phyloP scores from a whole-genome alignment of 202 grass and related monocot species.

The Schoenoplectus tabernaemontani region DNA sequence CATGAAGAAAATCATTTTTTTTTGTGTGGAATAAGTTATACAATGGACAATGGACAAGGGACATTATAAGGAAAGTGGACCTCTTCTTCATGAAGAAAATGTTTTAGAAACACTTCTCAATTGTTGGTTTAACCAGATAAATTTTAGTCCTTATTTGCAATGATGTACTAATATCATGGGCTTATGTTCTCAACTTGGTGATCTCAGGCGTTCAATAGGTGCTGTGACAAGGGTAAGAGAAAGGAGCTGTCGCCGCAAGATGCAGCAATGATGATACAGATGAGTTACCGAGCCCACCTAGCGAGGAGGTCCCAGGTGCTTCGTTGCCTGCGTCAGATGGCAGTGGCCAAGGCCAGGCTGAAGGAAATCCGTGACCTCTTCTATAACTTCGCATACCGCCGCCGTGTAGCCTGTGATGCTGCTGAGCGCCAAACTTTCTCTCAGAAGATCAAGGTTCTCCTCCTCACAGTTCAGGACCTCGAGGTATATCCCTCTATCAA shows the following conservation, averaged over 20 bases:
- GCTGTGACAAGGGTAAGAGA: conserved; percentile 59
- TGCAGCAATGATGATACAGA: conserved; percentile 76
- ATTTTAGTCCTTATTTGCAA: not conserved
- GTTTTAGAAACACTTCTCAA: not conserved
- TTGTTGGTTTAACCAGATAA: not conserved
- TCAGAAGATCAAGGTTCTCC: conserved; percentile 87
- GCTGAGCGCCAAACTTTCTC: conserved; percentile 72
- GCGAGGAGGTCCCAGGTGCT: conserved; percentile 77
- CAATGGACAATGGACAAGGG: not conserved
- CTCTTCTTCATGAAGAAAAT: not conserved
- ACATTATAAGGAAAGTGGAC: not conserved
- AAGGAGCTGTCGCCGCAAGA: conserved; percentile 66
- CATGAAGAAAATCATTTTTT: no score
- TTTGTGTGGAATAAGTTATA: no score
- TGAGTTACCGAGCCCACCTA: conserved; percentile 69
- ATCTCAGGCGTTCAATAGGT: conserved; percentile 49
- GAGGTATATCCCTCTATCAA: conserved; percentile 42
- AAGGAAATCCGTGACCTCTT: conserved; percentile 81
- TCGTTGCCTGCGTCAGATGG: conserved; percentile 62
- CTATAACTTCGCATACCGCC: conserved; percentile 67
- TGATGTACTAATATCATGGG: not conserved
- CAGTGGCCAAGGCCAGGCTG: conserved; percentile 79
- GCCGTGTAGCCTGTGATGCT: conserved; percentile 25
- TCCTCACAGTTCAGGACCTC: conserved; percentile 67
- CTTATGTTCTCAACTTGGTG: not conserved